A percentile compares a stretch with the other conserved stretches of the same genome.
These are phyloP conservation scores for Kitagawia praeruptora DNA, from an alignment of 129 eudicot species.

Conservation along the genomic window DNA sequence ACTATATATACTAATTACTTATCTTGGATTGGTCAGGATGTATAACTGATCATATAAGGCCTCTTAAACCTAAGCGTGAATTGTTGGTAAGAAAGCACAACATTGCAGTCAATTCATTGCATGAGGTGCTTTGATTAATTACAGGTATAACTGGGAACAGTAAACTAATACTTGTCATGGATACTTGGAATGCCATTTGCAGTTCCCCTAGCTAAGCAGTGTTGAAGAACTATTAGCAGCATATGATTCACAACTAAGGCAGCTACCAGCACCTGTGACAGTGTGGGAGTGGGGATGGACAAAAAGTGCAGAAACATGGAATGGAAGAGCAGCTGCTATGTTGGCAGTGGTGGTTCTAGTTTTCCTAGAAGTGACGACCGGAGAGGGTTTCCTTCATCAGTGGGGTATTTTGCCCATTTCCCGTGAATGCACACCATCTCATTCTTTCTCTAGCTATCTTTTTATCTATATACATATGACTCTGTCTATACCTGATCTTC, in stretches of 20 bases:
- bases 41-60: background rate
- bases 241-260: too few species aligned
- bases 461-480: background rate
- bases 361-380: conserved; percentile 86
- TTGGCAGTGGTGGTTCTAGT: conserved; percentile 76
- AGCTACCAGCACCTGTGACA: conserved; percentile 83
- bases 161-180: background rate
- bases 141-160: background rate
- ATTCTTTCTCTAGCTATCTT: background rate
- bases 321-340: conserved; percentile 95
- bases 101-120: background rate
- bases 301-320: conserved; percentile 98
- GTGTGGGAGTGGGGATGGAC: conserved; percentile 99
- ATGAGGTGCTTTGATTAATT: background rate
- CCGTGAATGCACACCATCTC: conserved; percentile 14
- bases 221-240: conserved; percentile 93
- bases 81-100: background rate
- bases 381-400: conserved; percentile 93
- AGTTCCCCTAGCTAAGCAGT: conserved; percentile 97
- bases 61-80: background rate
- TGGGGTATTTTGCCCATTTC: conserved; percentile 79
- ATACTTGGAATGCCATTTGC: conserved; percentile 17
- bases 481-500: background rate
- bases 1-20: background rate
- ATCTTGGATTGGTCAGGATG: background rate